Percentiles rank a stretch among this genome's conserved stretches.
These are phyloP conservation scores for Oropetium thomaeum DNA, from an alignment of 176 grass and related monocot genomes.

Conservation along the genomic window DNA sequence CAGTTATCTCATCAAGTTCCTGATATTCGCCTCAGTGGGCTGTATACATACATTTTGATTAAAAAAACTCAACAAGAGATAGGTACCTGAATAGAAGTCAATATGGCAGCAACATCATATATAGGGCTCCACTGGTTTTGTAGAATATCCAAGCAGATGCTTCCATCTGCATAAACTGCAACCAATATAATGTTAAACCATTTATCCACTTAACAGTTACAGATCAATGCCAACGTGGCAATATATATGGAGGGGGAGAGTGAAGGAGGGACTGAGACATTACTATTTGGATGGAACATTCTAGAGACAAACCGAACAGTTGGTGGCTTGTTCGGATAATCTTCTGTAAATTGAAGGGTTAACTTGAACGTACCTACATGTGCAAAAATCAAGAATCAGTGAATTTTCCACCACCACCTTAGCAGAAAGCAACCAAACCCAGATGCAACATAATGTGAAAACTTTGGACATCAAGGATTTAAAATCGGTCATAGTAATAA, in stretches of 20 bases:
- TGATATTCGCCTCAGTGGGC: background rate
- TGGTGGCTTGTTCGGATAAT: slow-evolving; percentile 99
- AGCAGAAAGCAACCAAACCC: background rate
- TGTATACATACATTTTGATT: slow-evolving; percentile 2
- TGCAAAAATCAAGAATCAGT: slow-evolving; percentile 15
- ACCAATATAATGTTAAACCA: slow-evolving; percentile 26
- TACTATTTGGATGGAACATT: slow-evolving; percentile 99
- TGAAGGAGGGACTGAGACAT: slow-evolving; percentile 8
- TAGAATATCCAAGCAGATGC: slow-evolving; percentile 99
- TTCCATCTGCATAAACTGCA: slow-evolving; percentile 98
- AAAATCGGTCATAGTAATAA: background rate
- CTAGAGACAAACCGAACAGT: slow-evolving; percentile 93
- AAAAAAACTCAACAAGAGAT: background rate
- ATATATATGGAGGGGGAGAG: background rate
- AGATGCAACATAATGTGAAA: background rate
- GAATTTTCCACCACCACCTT: background rate
- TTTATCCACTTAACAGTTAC: background rate
- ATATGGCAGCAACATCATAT: slow-evolving; percentile 98
- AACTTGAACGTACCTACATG: slow-evolving; percentile 94
- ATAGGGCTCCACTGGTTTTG: slow-evolving; percentile 99
- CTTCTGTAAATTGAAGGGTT: slow-evolving; percentile 86
- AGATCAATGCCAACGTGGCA: background rate
- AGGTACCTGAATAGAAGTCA: slow-evolving; percentile 95
- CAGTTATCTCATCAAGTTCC: background rate
- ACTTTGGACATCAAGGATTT: background rate